Evolutionary conservation across 1,139 yeast species (phyloP), one percentile per base, ranked within the genome.

Genomic region (Blastobotrys illinoisensis): DNA sequence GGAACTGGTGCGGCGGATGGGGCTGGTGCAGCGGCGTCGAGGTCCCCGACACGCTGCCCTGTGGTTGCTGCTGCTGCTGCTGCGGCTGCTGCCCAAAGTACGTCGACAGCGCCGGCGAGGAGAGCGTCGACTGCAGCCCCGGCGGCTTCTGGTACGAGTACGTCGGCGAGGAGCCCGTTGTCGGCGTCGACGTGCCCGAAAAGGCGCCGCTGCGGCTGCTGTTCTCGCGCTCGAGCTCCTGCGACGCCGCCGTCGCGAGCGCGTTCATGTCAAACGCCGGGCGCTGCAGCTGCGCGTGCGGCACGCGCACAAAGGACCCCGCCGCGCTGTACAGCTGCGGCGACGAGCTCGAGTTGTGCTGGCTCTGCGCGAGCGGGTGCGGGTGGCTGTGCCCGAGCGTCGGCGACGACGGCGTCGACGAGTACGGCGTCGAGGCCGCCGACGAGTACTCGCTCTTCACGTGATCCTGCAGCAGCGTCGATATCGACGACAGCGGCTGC

Each of bases 221-320:
- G 44, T 59, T 61, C 56, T 78, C 81, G 47, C 78, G 76, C 63
- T 79, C 86, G 54, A 88, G 75, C 67, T 87, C 93, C 65, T 86
- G 87, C 5, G 90, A 80, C 1, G 96, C 95, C 2, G 95, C 95
- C 23, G 86, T 80, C 3, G 95, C 96, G 57, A 88, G 72, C 2
- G 86, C 78, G 67, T 87, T 87, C 68, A 88, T 87, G 65, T 86
- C 89, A 70, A 81, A 77, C 53, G 79, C 76, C 20, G 70, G 63
- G 16, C 58, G 58, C 50, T 49, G 60, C 32, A 56, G 54, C 43
- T 62, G 50, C 40, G 64, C 54, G 48, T 57, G 45, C 43, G 54
- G 50, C 13, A 50, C 50, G 20, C 54, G 14, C 3, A 52, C 54
- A 46, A 52, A 52, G 11, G 55, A 51, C 48, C 54, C 26, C 53